Evolutionary conservation across 768 basidiomycete genomes (phyloP).

Genomic region (Mycena olivaceomarginata): DNA sequence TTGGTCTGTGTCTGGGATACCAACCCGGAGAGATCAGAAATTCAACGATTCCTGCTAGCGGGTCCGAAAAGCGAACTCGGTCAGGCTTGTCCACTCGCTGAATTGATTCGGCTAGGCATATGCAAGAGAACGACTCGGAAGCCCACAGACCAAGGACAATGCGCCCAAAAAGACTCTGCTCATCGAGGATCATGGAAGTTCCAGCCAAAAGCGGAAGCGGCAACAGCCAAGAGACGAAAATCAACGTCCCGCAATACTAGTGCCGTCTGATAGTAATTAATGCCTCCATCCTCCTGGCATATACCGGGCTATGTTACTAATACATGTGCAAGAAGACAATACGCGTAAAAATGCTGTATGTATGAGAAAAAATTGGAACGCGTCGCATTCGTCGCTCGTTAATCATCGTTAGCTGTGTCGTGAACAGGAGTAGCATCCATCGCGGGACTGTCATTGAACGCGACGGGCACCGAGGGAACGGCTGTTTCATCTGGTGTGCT

Average conservation of each 20-base stretch:
- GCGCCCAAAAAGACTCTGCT: no score
- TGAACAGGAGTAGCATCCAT: constrained; percentile 16
- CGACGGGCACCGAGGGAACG: constrained; percentile 53
- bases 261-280: neutral
- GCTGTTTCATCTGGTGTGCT: constrained; percentile 3
- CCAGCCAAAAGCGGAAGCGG: no score
- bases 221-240: no score
- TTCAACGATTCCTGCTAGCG: no score
- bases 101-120: no score
- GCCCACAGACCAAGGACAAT: no score
- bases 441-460: constrained; percentile 12
- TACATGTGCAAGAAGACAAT: constrained; percentile 23
- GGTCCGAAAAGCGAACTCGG: no score
- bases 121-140: no score
- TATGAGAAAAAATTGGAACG: neutral
- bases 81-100: no score
- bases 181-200: no score
- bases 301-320: neutral
- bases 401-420: constrained; percentile 17
- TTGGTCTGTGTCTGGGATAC: no score
- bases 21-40: no score
- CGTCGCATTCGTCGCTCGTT: neutral
- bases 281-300: neutral
- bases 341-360: constrained; percentile 18
- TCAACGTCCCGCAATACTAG: neutral